These are phyloP conservation scores for Madurella mycetomatis DNA, from an alignment of 2,329 filamentous ascomycete genomes.

Conservation along the genomic window DNA sequence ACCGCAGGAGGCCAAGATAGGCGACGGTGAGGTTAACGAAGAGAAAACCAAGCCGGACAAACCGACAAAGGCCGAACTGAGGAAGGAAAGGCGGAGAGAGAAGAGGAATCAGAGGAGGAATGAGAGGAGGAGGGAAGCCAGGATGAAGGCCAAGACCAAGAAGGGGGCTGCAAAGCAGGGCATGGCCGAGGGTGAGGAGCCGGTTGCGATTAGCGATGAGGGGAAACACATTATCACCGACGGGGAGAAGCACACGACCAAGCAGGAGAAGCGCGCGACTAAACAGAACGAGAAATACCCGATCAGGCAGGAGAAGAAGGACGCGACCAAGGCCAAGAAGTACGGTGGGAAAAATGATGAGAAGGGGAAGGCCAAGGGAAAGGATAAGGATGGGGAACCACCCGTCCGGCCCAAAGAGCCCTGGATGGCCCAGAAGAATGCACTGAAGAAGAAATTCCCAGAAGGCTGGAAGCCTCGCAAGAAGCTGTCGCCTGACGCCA, in stretches of 20 bases:
- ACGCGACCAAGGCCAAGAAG: no score
- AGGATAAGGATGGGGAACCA: not conserved
- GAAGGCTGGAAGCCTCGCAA: slow-evolving; percentile 80
- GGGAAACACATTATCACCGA: no score
- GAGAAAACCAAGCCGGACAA: not conserved
- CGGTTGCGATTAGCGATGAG: no score
- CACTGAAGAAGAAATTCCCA: slow-evolving; percentile 72
- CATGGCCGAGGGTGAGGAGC: no score
- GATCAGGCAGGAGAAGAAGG: no score
- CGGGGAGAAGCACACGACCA: no score
- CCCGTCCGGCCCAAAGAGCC: slow-evolving; percentile 19
- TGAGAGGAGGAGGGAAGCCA: not conserved
- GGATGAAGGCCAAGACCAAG: not conserved
- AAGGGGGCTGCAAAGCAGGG: no score
- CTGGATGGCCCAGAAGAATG: slow-evolving; percentile 75
- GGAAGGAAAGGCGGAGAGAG: not conserved
- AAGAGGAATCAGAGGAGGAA: not conserved
- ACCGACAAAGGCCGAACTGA: no score
- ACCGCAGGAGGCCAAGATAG: not conserved
- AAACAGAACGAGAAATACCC: no score
- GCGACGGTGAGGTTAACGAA: not conserved
- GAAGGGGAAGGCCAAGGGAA: not conserved
- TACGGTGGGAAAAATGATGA: not conserved
- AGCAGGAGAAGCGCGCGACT: no score
- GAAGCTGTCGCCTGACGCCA: slow-evolving; percentile 82